Conservation (phyloP, 1,284 basidiomycete species). For the Neonothopanus nambi region DNA sequence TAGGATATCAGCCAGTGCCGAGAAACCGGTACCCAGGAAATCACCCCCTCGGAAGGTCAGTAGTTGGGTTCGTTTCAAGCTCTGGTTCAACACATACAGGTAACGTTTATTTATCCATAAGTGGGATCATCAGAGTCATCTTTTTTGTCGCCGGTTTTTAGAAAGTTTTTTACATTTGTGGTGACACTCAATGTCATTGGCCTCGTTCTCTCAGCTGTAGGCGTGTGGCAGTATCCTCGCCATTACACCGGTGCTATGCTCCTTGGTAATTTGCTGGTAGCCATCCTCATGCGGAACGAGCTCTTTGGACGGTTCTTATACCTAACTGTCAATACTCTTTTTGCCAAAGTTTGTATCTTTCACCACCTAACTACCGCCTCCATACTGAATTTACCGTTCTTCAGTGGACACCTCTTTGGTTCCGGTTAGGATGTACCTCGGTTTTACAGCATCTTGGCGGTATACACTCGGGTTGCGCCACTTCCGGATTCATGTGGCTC, state of each 20-base stretch:
- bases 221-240: slow-evolving; percentile 59
- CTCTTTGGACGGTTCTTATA: slow-evolving; percentile 64
- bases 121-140: too few relatives aligned
- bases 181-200: slow-evolving; percentile 51
- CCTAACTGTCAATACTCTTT: slow-evolving; percentile 55
- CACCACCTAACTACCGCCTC: slow-evolving; percentile 53
- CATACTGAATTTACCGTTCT: slow-evolving; percentile 43
- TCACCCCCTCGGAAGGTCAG: slow-evolving; percentile 27
- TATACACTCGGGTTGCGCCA: slow-evolving; percentile 71
- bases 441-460: slow-evolving; percentile 67
- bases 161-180: slow-evolving; percentile 63
- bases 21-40: slow-evolving; percentile 15
- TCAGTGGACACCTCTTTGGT: slow-evolving; percentile 66
- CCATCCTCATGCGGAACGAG: slow-evolving; percentile 59
- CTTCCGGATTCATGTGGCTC: slow-evolving; percentile 63
- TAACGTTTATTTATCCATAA: slow-evolving; percentile 24
- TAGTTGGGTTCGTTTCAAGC: slow-evolving; percentile 49
- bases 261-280: slow-evolving; percentile 55
- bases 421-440: slow-evolving; percentile 62
- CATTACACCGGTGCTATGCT: slow-evolving; percentile 60
- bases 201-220: slow-evolving; percentile 49
- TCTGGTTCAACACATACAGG: slow-evolving; percentile 72
- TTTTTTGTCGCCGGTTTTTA: slow-evolving; percentile 24
- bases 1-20: not conserved
- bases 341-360: slow-evolving; percentile 64